A percentile compares a stretch with the other conserved stretches of the same genome.
These are phyloP conservation scores for Diaporthe aspalathi DNA, from an alignment of 2,329 filamentous ascomycete species.

Conservation along the genomic window DNA sequence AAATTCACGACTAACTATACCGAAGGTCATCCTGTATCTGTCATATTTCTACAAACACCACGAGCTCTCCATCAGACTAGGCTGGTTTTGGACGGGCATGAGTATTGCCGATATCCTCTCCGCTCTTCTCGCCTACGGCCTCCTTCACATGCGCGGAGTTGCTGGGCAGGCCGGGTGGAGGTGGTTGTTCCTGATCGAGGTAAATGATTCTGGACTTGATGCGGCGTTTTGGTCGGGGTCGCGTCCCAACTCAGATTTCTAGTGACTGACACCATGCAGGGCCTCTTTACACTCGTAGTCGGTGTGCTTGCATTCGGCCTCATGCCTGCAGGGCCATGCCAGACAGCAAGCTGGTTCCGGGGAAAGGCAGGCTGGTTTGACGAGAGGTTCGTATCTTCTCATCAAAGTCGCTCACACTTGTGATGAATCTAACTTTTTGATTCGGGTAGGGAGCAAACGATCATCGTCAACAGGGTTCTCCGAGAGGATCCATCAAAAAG, in stretches of 20 bases:
- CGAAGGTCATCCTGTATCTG: slow-evolving; percentile 53
- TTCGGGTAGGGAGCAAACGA: slow-evolving; percentile 61
- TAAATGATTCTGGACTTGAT: slow-evolving; percentile 50
- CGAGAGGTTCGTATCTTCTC: slow-evolving; percentile 51
- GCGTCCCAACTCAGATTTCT: too few species aligned
- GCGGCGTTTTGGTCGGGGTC: too few species aligned
- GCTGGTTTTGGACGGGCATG: slow-evolving; percentile 57
- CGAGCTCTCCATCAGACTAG: slow-evolving; percentile 53
- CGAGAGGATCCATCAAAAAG: slow-evolving; percentile 71
- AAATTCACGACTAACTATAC: not conserved
- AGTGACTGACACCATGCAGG: slow-evolving; percentile 43
- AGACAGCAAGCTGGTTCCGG: slow-evolving; percentile 66
- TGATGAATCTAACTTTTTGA: not conserved
- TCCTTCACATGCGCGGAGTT: slow-evolving; percentile 55
- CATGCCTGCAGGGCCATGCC: slow-evolving; percentile 64
- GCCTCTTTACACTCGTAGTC: slow-evolving; percentile 57
- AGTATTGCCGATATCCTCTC: slow-evolving; percentile 54
- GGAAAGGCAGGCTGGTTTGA: slow-evolving; percentile 69
- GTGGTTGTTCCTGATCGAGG: slow-evolving; percentile 70
- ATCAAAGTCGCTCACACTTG: slow-evolving; percentile 1
- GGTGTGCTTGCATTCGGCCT: slow-evolving; percentile 65
- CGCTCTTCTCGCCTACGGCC: slow-evolving; percentile 52
- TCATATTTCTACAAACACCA: slow-evolving; percentile 58
- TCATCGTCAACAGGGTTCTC: slow-evolving; percentile 68
- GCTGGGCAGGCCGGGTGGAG: slow-evolving; percentile 52